Base-by-base conservation (phyloP, 768 basidiomycete species). In the Mycena leptocephala region DNA sequence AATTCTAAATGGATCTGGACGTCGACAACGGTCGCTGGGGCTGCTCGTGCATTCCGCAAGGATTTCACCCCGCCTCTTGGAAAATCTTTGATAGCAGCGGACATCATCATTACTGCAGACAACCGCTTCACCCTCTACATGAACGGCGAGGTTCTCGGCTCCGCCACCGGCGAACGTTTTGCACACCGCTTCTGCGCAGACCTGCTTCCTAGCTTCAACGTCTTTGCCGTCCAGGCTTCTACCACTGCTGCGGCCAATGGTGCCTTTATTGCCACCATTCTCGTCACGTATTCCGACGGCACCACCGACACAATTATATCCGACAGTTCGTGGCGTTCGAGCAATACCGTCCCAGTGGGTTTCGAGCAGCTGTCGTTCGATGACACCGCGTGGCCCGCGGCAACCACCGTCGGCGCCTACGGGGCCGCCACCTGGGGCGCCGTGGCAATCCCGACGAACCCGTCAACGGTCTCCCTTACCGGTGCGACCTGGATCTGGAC, bases 1-100 rank as follows among this genome's bases (percentile, higher is more conserved):
- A n/a, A n/a, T n/a, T 70, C 68, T 7, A 30, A 35, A 5, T 70
- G 68, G 70, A 71, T 71, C 70, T 71, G 70, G 70, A 30, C 37
- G 59, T 22, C 10, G 2, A 41, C 24, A 3, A 8, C 22, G 20
- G 5, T 18, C 18, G 58, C 13, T 10, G 16, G 55, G 41, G 26
- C 26, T 13, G 14, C 26, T 28, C n/a, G n/a, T n/a, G 68, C 46
- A n/a, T 46, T 70, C 14, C 53, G 68, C 37, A 70, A 43, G 28
- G 55, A 37, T 14, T 59, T 70, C 20, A 41, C 68, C 10, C 35
- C 56, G 20, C 68, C 68, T 33, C 20, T 41, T 16, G 68, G 68
- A 5, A 70, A 70, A 43, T 41, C 68, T 22, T 24, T 43, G 14
- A n/a, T 59, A 37, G 33, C 55, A 6, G 55, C 68, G 28, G 56